Base-by-base conservation (phyloP, 495 filamentous ascomycete genomes). In the Entonaema liquescens region DNA sequence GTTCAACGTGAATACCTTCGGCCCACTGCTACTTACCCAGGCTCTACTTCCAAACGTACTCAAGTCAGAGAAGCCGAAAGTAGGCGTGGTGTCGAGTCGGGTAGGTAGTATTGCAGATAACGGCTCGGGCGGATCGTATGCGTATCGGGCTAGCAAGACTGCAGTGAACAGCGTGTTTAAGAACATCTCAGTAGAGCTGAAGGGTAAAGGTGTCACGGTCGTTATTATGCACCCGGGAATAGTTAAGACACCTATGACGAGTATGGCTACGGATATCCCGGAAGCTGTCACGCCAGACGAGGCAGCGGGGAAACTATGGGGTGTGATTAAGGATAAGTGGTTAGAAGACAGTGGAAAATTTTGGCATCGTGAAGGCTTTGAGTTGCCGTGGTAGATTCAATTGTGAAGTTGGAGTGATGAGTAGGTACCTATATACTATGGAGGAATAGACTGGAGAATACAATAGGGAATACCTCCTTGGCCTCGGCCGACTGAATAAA, bases 61-160 rank as follows among this genome's bases (percentile, higher is more conserved):
- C 2, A 56, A 50, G 9, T 57, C 65, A 7, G 50, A 79, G 13
- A 33, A 33, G 1, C 75, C 60, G 5, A 49, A 70, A 3, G 82
- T 87, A 49, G 88, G 89, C 1, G 83, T 89, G 15, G 91, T 95
- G 86, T 88, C 89, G 2, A 92, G 91, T 0, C 86, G 93, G 1
- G 91, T 95, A 0, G 93, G 92, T 0, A 89, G 84, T 3, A 89
- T 90, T 2, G 82, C 82, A 5, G 91, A 94, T 67, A 93, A 94
- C 64, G 70, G 71, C 3, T 79, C 82, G 0, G 91, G 91, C 0
- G 92, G 90, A 0, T 91, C 87, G 85, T 94, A 92, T 73, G 85
- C 84, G 0, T 94, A 94, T 70, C 87, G 92, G 2, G 85, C 89
- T 3, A 86, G 82, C 38, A 95, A 94, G 74, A 86, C 91, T 7